Conservation (phyloP, 2,329 filamentous ascomycete species). For the Diaporthe ampelina region DNA sequence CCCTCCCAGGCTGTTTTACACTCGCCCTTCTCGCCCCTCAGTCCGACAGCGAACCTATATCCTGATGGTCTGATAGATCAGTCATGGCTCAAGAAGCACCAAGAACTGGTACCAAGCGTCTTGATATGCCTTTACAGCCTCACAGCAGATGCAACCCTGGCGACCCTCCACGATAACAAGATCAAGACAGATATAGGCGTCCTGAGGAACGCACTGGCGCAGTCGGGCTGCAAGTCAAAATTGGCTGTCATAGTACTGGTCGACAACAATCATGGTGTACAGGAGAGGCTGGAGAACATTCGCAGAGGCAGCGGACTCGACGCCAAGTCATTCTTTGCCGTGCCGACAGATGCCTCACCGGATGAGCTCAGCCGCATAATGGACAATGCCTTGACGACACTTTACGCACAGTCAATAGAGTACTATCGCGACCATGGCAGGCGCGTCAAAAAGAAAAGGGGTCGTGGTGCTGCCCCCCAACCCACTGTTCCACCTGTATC, state of each 20-base stretch:
- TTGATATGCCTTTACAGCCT: conserved; percentile 87
- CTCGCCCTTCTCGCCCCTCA: conserved; percentile 92
- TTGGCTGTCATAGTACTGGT: conserved; percentile 84
- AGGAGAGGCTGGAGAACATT: conserved; percentile 83
- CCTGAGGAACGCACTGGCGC: conserved; percentile 75
- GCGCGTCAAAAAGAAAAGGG: conserved; percentile 89
- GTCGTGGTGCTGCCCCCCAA: conserved; percentile 81
- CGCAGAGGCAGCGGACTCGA: conserved; percentile 85
- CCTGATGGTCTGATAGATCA: conserved; percentile 90
- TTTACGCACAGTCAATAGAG: conserved; percentile 84
- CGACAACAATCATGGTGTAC: conserved; percentile 71
- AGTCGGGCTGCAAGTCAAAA: conserved; percentile 82
- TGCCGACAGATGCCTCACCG: conserved; percentile 79
- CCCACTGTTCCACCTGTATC: conserved; percentile 86
- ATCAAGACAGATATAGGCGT: conserved; percentile 89
- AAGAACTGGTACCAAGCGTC: conserved; percentile 83
- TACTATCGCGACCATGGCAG: conserved; percentile 97
- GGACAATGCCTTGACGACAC: conserved; percentile 77
- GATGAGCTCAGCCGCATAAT: conserved; percentile 81
- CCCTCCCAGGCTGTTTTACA: conserved; percentile 74
- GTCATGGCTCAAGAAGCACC: conserved; percentile 90
- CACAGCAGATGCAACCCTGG: conserved; percentile 78
- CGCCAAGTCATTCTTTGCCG: conserved; percentile 86
- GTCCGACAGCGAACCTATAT: conserved; percentile 84
- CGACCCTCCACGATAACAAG: conserved; percentile 86